Percentiles rank a stretch among this genome's conserved stretches.
These are phyloP conservation scores for Arabidopsis suecica DNA, from an alignment of 345 rosid species.

Conservation along the genomic window DNA sequence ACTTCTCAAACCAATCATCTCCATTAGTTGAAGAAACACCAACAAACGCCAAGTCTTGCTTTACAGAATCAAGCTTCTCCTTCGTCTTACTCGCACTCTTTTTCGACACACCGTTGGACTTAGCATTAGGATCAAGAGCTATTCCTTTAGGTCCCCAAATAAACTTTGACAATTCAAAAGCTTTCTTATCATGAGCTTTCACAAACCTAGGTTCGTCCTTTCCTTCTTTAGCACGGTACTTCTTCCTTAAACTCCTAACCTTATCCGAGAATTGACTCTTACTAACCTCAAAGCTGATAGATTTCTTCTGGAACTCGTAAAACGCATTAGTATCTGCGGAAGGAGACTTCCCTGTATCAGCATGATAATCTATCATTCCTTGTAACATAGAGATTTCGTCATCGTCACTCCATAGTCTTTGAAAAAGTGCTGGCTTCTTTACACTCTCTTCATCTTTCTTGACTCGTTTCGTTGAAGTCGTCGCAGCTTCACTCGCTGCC, in stretches of 20 bases:
- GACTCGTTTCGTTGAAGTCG: conserved; percentile 17
- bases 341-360: conserved; percentile 44
- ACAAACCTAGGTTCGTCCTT: conserved; percentile 39
- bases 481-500: conserved; percentile 17
- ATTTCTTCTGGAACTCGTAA: conserved; percentile 47
- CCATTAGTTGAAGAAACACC: conserved; percentile 24
- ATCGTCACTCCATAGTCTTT: conserved; percentile 56
- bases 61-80: conserved; percentile 36
- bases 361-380: conserved; percentile 48
- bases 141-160: conserved; percentile 53
- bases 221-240: conserved; percentile 41
- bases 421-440: conserved; percentile 34
- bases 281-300: conserved; percentile 45
- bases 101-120: conserved; percentile 22
- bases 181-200: conserved; percentile 49
- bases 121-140: conserved; percentile 30
- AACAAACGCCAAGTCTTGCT: conserved; percentile 30
- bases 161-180: conserved; percentile 41
- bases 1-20: conserved; percentile 25
- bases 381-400: conserved; percentile 52
- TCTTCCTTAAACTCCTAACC: conserved; percentile 54
- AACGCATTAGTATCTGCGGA: conserved; percentile 44
- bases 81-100: conserved; percentile 23
- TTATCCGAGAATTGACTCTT: conserved; percentile 55
- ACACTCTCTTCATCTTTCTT: conserved; percentile 33